Percentiles rank a stretch among this genome's conserved stretches.
Evolutionary conservation across 148 eudicot genomes (phyloP).

Genomic region (Persicaria maculosa): DNA sequence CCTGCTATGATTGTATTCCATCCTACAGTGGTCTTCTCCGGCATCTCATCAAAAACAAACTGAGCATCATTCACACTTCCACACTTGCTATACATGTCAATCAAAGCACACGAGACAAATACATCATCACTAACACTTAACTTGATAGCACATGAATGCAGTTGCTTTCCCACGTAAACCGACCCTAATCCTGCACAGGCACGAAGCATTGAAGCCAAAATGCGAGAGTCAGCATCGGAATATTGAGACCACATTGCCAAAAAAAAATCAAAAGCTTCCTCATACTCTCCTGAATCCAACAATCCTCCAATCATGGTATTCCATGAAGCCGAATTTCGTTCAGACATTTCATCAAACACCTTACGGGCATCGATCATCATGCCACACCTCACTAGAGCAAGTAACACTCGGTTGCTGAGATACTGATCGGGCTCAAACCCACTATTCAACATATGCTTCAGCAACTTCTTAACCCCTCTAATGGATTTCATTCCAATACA

Average conservation of each 20-base stretch:
- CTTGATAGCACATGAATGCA: constrained; percentile 64
- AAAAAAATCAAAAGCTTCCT: constrained; percentile 59
- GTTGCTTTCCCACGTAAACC: constrained; percentile 49
- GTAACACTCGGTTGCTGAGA: constrained; percentile 64
- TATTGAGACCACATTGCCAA: constrained; percentile 48
- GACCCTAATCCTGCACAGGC: constrained; percentile 60
- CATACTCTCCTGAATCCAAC: constrained; percentile 53
- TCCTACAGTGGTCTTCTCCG: constrained; percentile 67
- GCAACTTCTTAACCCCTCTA: constrained; percentile 68
- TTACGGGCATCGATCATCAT: constrained; percentile 71
- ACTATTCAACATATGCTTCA: constrained; percentile 36
- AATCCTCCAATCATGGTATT: constrained; percentile 70
- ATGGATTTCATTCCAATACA: constrained; percentile 63
- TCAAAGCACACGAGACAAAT: constrained; percentile 63
- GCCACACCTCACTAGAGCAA: constrained; percentile 76
- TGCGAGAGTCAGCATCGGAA: constrained; percentile 41
- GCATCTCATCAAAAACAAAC: constrained; percentile 62
- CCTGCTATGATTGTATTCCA: constrained; percentile 83
- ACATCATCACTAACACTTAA: constrained; percentile 43
- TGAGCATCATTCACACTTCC: constrained; percentile 72
- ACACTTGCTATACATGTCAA: constrained; percentile 85
- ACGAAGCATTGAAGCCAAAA: constrained; percentile 51
- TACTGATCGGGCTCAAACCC: constrained; percentile 58
- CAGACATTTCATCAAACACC: constrained; percentile 71
- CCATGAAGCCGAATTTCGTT: constrained; percentile 68